A percentile compares a stretch with the other conserved stretches of the same genome.
phyloP scores from a whole-genome alignment of 2,329 filamentous ascomycete species.

The Penicillium glabrum region DNA sequence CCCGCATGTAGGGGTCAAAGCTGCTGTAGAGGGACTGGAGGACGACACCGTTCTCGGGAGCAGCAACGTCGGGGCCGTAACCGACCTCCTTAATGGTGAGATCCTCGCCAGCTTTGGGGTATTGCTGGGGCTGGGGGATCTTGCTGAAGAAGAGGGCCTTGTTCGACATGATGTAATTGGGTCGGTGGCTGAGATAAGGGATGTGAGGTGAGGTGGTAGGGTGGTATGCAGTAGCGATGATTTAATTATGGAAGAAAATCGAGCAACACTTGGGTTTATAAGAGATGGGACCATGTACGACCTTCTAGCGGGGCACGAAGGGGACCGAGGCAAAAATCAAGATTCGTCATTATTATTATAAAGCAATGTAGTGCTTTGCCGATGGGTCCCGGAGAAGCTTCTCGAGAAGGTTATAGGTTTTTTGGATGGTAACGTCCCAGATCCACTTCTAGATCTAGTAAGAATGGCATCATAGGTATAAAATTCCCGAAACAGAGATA shows the following conservation, averaged over 20 bases:
- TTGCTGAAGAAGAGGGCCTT: conserved; percentile 74
- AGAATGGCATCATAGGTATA: not conserved
- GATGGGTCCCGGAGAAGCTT: conserved; percentile 24
- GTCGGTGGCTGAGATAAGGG: not conserved
- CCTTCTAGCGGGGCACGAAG: conserved; percentile 21
- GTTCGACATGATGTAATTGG: conserved; percentile 51
- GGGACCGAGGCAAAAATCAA: conserved; percentile 16
- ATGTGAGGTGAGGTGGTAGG: not conserved
- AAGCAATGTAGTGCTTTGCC: conserved; percentile 15
- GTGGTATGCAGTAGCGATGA: not conserved
- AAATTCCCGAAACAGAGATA: not conserved
- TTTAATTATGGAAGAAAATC: not conserved
- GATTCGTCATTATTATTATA: conserved; percentile 18
- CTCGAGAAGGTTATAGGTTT: conserved; percentile 21
- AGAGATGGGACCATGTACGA: conserved; percentile 1
- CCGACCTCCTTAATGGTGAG: conserved; percentile 65
- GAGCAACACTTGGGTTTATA: conserved; percentile 11
- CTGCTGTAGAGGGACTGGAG: conserved; percentile 72
- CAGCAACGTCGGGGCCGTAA: conserved; percentile 60
- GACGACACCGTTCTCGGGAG: conserved; percentile 65
- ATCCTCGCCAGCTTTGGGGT: conserved; percentile 70
- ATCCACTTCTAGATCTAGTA: conserved; percentile 12
- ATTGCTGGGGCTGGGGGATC: conserved; percentile 63
- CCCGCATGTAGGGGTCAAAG: conserved; percentile 82
- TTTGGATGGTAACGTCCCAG: not conserved